Percentiles rank a stretch among this genome's conserved stretches.
phyloP scores from a whole-genome alignment of 352 stramenopile genomes.

The Globisporangium uncinulatum region DNA sequence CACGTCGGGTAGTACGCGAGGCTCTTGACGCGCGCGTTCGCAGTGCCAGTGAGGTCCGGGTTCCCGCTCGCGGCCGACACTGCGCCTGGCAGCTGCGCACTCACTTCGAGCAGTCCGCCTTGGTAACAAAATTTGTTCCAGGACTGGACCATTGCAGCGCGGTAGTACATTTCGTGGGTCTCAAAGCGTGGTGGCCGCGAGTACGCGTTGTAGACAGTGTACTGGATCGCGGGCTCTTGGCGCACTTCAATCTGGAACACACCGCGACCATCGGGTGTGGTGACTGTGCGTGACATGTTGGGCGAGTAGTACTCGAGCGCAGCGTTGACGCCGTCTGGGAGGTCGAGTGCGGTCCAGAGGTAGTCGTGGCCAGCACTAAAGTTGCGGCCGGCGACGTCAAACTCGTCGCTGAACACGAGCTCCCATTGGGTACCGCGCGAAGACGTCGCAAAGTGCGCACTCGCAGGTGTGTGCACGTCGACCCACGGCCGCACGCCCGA shows the following conservation, averaged over 20 bases:
- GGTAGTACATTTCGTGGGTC: constrained; percentile 30
- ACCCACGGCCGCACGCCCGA: constrained; percentile 59
- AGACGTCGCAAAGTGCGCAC: constrained; percentile 35
- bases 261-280: constrained; percentile 15
- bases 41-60: constrained; percentile 18
- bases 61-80: constrained; percentile 54
- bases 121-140: constrained; percentile 97
- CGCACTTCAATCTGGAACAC: constrained; percentile 34
- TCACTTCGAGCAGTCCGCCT: constrained; percentile 90
- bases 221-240: constrained; percentile 27
- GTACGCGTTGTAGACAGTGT: constrained; percentile 78
- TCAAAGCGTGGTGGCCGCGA: constrained; percentile 41
- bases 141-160: constrained; percentile 85
- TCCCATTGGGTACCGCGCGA: constrained; percentile 52
- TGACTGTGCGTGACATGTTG: neutral
- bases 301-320: neutral
- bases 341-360: constrained; percentile 87
- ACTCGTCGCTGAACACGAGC: constrained; percentile 76
- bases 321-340: constrained; percentile 46
- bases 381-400: constrained; percentile 55
- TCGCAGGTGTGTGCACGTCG: constrained; percentile 41
- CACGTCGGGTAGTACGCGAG: constrained; percentile 73
- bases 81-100: constrained; percentile 86
- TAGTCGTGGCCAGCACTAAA: constrained; percentile 93
- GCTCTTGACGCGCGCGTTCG: constrained; percentile 26